Percentiles rank a stretch among this genome's conserved stretches.
phyloP scores from a whole-genome alignment of 495 filamentous ascomycete genomes.

The Friedmanniomyces simplex region DNA sequence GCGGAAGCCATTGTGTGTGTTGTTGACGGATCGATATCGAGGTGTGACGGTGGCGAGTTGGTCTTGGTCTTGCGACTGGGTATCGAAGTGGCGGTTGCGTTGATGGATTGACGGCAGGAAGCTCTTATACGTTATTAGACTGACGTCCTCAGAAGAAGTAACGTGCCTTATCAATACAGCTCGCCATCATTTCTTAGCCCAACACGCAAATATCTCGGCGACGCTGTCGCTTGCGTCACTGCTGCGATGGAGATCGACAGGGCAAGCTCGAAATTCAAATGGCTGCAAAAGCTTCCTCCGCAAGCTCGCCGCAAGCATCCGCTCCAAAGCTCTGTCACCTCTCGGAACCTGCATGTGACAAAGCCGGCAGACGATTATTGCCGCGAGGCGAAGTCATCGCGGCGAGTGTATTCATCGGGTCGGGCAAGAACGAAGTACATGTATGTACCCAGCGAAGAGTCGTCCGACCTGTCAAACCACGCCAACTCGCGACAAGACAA shows the following conservation, averaged over 20 bases:
- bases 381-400: too few species aligned
- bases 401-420: too few species aligned
- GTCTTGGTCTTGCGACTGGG: background rate
- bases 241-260: too few species aligned
- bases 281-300: background rate
- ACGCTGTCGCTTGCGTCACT: background rate
- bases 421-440: too few species aligned
- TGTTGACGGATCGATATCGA: background rate
- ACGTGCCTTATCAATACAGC: background rate
- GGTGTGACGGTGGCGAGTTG: background rate
- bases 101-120: background rate
- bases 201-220: background rate
- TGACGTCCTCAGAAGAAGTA: background rate
- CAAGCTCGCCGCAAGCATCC: background rate
- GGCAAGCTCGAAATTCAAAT: too few species aligned
- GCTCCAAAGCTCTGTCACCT: background rate
- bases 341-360: too few species aligned
- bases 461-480: too few species aligned
- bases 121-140: background rate
- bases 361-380: too few species aligned
- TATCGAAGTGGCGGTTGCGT: background rate
- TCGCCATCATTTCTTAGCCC: background rate
- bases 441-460: too few species aligned
- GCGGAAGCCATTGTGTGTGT: background rate
- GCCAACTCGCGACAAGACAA: too few species aligned